A percentile compares a stretch with the other conserved stretches of the same genome.
These are phyloP conservation scores for Beauveria pseudobassiana DNA, from an alignment of 2,329 filamentous ascomycete genomes.

Conservation along the genomic window DNA sequence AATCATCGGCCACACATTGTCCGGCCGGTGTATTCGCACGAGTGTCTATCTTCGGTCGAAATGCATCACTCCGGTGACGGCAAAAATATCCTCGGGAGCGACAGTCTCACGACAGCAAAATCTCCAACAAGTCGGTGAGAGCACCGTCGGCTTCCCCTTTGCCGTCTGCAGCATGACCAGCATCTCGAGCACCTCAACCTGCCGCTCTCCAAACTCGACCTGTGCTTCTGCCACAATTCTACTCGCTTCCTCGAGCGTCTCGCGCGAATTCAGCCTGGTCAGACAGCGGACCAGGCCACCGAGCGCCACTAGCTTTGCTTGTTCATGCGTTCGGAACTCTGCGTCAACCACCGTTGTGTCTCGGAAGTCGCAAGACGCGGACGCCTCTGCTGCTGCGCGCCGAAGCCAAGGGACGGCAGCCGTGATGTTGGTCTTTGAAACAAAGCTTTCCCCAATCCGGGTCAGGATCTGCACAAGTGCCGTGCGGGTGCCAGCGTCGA, in stretches of 20 bases:
- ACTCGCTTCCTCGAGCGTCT: neutral
- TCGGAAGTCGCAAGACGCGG: neutral
- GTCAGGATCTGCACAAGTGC: neutral
- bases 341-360: neutral
- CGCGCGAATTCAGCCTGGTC: neutral
- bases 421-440: neutral
- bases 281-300: neutral
- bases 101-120: neutral
- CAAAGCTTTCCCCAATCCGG: neutral
- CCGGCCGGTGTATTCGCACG: neutral
- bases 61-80: neutral
- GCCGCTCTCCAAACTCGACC: neutral
- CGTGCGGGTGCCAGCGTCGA: neutral
- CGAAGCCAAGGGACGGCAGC: neutral
- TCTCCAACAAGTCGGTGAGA: neutral
- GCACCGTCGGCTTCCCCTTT: neutral
- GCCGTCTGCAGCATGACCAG: neutral
- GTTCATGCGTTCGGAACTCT: neutral
- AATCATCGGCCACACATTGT: neutral
- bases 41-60: neutral
- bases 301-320: neutral
- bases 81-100: neutral
- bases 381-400: neutral
- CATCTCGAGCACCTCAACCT: constrained; percentile 1
- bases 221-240: neutral